phyloP scores from a whole-genome alignment of 257 asterid genomes.

The Penstemon davidsonii region DNA sequence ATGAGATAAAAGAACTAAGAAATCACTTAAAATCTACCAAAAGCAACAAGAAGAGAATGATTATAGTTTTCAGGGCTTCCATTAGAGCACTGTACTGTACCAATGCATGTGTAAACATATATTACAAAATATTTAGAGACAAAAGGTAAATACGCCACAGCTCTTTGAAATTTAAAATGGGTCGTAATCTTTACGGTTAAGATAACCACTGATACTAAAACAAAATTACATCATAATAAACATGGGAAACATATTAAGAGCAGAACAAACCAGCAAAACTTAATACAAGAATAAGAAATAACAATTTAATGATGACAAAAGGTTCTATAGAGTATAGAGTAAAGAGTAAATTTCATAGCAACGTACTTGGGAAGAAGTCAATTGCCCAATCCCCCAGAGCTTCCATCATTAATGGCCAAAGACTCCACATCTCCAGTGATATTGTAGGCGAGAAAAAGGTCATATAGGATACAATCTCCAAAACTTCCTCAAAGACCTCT shows the following conservation, averaged over 20 bases:
- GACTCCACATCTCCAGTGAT: slow-evolving; percentile 97
- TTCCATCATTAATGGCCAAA: slow-evolving; percentile 96
- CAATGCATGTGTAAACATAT: not conserved
- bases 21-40: slow-evolving; percentile 5
- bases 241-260: not conserved
- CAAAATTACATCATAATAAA: slow-evolving; percentile 4
- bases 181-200: not conserved
- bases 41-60: not conserved
- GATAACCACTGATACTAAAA: slow-evolving; percentile 11
- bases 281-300: not conserved
- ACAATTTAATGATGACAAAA: slow-evolving; percentile 9
- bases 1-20: not conserved
- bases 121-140: not conserved
- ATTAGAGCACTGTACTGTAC: not conserved
- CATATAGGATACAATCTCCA: slow-evolving; percentile 98
- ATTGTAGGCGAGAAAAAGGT: slow-evolving; percentile 92
- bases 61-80: not conserved
- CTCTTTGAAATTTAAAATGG: not conserved
- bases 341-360: not conserved
- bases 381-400: slow-evolving; percentile 97
- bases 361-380: slow-evolving; percentile 93
- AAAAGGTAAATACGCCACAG: not conserved
- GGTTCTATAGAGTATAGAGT: not conserved
- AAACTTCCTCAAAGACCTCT: slow-evolving; percentile 97
- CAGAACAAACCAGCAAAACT: slow-evolving; percentile 2